Evolutionary conservation across 768 basidiomycete genomes (phyloP).

Genomic region (Amanita subjunquillea): DNA sequence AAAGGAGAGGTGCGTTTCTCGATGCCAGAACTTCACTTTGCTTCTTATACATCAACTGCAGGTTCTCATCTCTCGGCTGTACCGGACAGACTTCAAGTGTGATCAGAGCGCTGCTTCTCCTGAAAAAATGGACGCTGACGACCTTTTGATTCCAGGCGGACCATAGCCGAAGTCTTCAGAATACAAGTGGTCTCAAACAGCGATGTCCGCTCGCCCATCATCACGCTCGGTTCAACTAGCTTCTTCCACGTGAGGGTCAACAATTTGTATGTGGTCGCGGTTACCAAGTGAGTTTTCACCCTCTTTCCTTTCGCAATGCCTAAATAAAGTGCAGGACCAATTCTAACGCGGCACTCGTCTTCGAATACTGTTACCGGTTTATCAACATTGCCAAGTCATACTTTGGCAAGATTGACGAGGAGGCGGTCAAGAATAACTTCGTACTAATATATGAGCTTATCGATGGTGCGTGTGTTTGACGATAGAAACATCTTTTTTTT

Average conservation of each 20-base stretch:
- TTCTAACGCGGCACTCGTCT: conserved; percentile 94
- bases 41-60: conserved; percentile 15
- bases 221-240: conserved; percentile 94
- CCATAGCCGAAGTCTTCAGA: conserved; percentile 95
- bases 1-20: conserved; percentile 79
- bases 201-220: conserved; percentile 93
- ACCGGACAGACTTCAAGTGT: conserved; percentile 95
- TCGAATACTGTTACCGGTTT: conserved; percentile 96
- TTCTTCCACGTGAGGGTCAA: conserved; percentile 98
- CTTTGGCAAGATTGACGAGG: conserved; percentile 98
- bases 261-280: conserved; percentile 91
- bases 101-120: conserved; percentile 13
- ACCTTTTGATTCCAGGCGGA: conserved; percentile 47
- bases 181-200: conserved; percentile 98
- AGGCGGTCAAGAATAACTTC: conserved; percentile 98
- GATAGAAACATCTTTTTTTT: too few relatives aligned
- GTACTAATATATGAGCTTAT: conserved; percentile 96
- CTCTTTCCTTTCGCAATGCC: background rate
- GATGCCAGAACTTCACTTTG: background rate
- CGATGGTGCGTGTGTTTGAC: conserved; percentile 61
- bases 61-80: conserved; percentile 94
- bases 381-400: conserved; percentile 91
- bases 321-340: conserved; percentile 53
- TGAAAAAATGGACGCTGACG: conserved; percentile 6
- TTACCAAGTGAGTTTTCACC: conserved; percentile 67